Evolutionary conservation across 2,329 filamentous ascomycete species (phyloP).

Genomic region (Didymella keratinophila): DNA sequence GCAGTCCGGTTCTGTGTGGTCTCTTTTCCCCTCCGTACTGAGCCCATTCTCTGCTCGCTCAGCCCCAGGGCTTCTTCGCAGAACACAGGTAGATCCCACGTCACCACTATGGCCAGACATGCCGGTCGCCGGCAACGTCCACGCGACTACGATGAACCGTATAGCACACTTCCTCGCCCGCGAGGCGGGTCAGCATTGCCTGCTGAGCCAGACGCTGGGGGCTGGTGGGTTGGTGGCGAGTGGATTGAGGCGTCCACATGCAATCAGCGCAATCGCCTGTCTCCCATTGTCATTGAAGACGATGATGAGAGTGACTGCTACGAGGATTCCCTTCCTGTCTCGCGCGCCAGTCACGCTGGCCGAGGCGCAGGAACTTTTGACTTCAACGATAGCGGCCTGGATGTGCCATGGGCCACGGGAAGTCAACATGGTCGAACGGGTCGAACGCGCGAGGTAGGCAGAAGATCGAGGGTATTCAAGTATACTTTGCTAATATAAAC

Average conservation of each 20-base stretch:
- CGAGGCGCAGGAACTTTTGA: conserved; percentile 19
- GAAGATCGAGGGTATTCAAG: background rate
- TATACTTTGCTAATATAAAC: background rate
- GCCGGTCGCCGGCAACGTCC: background rate
- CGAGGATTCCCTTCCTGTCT: conserved; percentile 9
- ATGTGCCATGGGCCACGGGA: conserved; percentile 21
- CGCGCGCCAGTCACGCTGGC: background rate
- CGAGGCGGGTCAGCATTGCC: background rate
- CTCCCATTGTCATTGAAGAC: background rate
- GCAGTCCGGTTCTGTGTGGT: background rate
- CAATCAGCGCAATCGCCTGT: background rate
- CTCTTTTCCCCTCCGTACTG: background rate
- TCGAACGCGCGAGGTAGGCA: conserved; percentile 5
- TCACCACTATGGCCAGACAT: background rate
- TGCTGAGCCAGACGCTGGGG: background rate
- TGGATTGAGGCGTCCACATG: background rate
- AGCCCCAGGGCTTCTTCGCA: background rate
- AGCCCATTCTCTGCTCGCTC: background rate
- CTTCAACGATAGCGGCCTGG: conserved; percentile 27
- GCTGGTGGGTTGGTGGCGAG: conserved; percentile 13
- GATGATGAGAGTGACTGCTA: conserved; percentile 7
- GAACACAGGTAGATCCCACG: background rate
- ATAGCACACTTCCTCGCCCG: conserved; percentile 3
- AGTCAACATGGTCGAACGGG: background rate
- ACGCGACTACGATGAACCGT: background rate